phyloP scores from a whole-genome alignment of 1,284 basidiomycete genomes.

The Coniferiporia weirii region DNA sequence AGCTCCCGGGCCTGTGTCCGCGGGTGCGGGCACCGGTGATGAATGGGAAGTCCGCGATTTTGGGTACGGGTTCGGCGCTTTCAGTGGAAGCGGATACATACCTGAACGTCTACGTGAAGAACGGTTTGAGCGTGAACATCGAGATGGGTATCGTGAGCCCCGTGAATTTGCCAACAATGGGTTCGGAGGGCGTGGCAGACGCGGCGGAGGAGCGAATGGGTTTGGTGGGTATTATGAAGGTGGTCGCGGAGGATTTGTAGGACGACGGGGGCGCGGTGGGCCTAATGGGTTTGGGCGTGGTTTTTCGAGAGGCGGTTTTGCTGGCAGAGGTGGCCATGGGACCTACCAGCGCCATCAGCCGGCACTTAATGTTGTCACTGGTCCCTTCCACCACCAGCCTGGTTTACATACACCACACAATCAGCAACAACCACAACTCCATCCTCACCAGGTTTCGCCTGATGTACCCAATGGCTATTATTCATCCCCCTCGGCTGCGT shows the following conservation, averaged over 20 bases:
- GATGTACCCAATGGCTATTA: constrained; percentile 17
- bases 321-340: constrained; percentile 8
- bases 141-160: constrained; percentile 18
- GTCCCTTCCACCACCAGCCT: constrained; percentile 11
- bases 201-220: constrained; percentile 5
- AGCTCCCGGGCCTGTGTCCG: constrained; percentile 13
- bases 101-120: constrained; percentile 28
- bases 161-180: background rate
- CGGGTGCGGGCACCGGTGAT: constrained; percentile 24
- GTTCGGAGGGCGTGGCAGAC: constrained; percentile 3
- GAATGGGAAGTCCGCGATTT: constrained; percentile 57
- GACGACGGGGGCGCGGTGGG: constrained; percentile 17
- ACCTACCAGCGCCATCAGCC: constrained; percentile 13
- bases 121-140: constrained; percentile 23
- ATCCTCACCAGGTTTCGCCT: constrained; percentile 1
- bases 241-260: constrained; percentile 27
- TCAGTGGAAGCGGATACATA: constrained; percentile 31
- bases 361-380: constrained; percentile 12
- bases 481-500: constrained; percentile 2
- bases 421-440: constrained; percentile 5
- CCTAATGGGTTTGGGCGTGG: constrained; percentile 28
- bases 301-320: constrained; percentile 30
- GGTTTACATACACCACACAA: background rate
- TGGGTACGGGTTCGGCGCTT: constrained; percentile 52
- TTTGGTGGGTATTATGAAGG: constrained; percentile 20